Evolutionary conservation across 768 basidiomycete species (phyloP), one percentile per base, ranked within the genome.

Genomic region (Lentinula aciculospora): DNA sequence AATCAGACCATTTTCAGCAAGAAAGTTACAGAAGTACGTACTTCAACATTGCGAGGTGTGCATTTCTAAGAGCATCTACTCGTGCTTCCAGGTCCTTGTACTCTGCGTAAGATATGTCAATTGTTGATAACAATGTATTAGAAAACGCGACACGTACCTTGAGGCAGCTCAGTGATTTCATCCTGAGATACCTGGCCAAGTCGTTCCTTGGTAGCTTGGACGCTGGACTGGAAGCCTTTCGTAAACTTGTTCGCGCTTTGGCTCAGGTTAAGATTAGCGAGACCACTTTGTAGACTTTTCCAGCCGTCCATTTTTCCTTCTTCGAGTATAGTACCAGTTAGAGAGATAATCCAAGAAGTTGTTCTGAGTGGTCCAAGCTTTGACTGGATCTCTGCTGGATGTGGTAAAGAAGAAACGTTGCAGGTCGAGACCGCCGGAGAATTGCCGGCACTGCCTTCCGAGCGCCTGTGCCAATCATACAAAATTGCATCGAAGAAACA

Each of bases 61-160:
- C 88, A 45, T 80, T 74, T 62, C 85, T 83, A 53, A 99, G 83
- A 29, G 92, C 93, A 72, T 99, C 97, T 39, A 98, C 97, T 57
- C 93, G 88, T 46, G 86, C 79, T 73, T 99, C 97, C 62, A 99
- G 85, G 68, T 96, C 92, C 66, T 88, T 94, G 81, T 98, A 99
- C 71, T 99, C 96, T 92, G 23, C 39, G 1, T n/a, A 1, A 29
- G 28, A 51, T 15, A 55, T 44, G 31, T 49, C 49, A 53, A 34
- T 27, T 23, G 12, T 51, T n/a, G n/a, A n/a, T 34, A 34, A 34
- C 15, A 21, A 27, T 45, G 25, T 60, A 13, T 44, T 19, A 56
- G 45, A 40, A 49, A 27, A 21, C 27, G 25, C 32, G 10, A 46
- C 37, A 31, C 53, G 31, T 28, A 88, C 91, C 93, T 74, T 92